A percentile compares a stretch with the other conserved stretches of the same genome.
These are phyloP conservation scores for Colletotrichum simmondsii DNA, from an alignment of 2,329 filamentous ascomycete genomes.

Conservation along the genomic window DNA sequence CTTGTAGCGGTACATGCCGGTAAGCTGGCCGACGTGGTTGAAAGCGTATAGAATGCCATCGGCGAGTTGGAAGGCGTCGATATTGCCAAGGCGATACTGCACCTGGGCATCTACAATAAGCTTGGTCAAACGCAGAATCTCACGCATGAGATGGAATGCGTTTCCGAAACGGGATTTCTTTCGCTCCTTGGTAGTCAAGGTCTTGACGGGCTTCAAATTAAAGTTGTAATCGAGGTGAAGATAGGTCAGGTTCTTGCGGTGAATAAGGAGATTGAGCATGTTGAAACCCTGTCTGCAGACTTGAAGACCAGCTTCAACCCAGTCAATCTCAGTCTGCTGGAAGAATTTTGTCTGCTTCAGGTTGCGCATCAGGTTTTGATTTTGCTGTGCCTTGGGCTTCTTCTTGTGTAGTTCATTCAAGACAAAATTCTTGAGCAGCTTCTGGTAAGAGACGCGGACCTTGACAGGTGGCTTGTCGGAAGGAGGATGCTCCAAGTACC, in stretches of 20 bases:
- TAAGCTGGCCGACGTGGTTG: conserved; percentile 98
- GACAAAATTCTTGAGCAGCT: conserved; percentile 94
- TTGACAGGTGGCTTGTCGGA: conserved; percentile 89
- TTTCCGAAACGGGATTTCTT: conserved; percentile 99
- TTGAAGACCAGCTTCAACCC: conserved; percentile 98
- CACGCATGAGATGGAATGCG: conserved; percentile 98
- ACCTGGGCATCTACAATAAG: conserved; percentile 98
- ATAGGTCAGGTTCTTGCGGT: conserved; percentile 98
- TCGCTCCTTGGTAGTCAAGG: conserved; percentile 96
- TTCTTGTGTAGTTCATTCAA: conserved; percentile 97
- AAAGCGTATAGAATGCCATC: conserved; percentile 99
- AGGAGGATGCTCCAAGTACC: conserved; percentile 96
- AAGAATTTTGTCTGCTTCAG: conserved; percentile 99
- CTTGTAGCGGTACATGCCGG: conserved; percentile 99
- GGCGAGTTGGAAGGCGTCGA: conserved; percentile 97
- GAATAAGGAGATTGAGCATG: conserved; percentile 97
- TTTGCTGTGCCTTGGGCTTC: conserved; percentile 93
- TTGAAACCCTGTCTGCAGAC: conserved; percentile 99
- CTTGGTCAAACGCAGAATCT: conserved; percentile 95
- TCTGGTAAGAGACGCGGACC: conserved; percentile 97
- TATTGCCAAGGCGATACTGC: conserved; percentile 96
- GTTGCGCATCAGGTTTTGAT: conserved; percentile 89
- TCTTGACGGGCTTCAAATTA: conserved; percentile 99
- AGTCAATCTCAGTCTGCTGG: conserved; percentile 98
- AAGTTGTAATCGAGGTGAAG: conserved; percentile 99